Base-by-base conservation (phyloP, 208 protist genomes). In the Leptomonas pyrrhocoris region DNA sequence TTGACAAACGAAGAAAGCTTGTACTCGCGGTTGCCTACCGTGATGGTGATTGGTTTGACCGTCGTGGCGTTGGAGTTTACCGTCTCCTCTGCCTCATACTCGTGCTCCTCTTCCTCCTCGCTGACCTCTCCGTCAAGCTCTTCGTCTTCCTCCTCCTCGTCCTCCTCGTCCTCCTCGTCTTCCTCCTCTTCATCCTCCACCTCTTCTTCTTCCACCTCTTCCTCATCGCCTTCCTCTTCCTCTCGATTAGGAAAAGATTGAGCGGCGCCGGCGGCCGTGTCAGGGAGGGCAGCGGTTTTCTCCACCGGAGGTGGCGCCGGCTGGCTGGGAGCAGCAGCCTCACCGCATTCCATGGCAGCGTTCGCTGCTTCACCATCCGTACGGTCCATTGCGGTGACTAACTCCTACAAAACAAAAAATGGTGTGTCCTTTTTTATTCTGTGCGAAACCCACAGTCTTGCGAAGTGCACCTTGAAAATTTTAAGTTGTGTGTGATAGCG, bases 1-100 rank as follows among this genome's bases (percentile, higher is more conserved):
- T 77, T 78, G 43, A 94, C 65, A 59, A 92, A 82, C 5, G 75
- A 68, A 42, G 80, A 84, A 38, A 49, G 7, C 27, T 80, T 64
- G 79, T 92, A 94, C 42, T 64, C 68, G 28, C 76, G 78, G 31
- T 76, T 82, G 23, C 69, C 51, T 46, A 93, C 48, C 0, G 70
- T 74, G 66, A 85, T 81, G 16, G 19, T 57, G n/a, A 45, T 42
- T 6, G 56, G 31, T 54, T 46, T 57, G 2, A 53, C 12, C 11
- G 28, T 27, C 23, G 40, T 58, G 18, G 56, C 42, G 16, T 3
- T 48, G 8, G 34, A 27, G 38, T 56, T 31, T n/a, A 15, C 50
- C 21, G 13, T 30, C 16, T 72, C 81, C 53, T 80, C 72, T 0
- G 70, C 72, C 34, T 80, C 78, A 43, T 77, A 74, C 27, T 85